Base-by-base conservation (phyloP, 306 rosid species). In the Quercus bicolor region DNA sequence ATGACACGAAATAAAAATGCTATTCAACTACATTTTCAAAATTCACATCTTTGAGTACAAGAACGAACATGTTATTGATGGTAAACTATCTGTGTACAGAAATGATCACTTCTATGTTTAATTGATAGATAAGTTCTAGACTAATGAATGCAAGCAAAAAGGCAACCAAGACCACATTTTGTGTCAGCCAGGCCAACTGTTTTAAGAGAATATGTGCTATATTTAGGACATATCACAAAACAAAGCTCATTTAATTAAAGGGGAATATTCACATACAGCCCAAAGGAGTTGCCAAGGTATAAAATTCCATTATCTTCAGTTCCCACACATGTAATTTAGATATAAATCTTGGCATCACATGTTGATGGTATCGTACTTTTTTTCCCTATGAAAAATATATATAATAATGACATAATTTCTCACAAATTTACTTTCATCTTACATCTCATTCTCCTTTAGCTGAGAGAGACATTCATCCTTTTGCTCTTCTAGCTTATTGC, bases 381-480 rank as follows among this genome's bases (percentile, higher is more conserved):
- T 23, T 23, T 59, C 12, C 5, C 15, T 21, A 11, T 23, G 13
- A 11, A 23, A 59, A 23, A 59, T 10, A 59, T 59, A 59, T 59
- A 59, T 59, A 59, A 59, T 59, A 59, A 11, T 13, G 15, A 60
- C 12, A 60, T 10, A 66, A 45, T 66, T 37, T 60, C 56, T 31
- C 31, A 77, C 5, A 69, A 75, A 48, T 79, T 84, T 61, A 65
- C 70, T 59, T 48, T 71, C 79, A 80, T 79, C 97, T 91, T 92
- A 95, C 98, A 83, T 89, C 85, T 95, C 98, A 76, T 95, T 95
- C 85, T 95, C 98, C 90, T 89, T 88, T 65, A 95, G 89, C 91
- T 92, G 98, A 78, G 93, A 70, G 81, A 95, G 89, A 73, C 90
- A 89, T 51, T 95, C 97, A 70, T 92, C 94, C 85, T 95, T 95